Conservation (phyloP, 768 basidiomycete species). For the Termitomyces sp. region DNA sequence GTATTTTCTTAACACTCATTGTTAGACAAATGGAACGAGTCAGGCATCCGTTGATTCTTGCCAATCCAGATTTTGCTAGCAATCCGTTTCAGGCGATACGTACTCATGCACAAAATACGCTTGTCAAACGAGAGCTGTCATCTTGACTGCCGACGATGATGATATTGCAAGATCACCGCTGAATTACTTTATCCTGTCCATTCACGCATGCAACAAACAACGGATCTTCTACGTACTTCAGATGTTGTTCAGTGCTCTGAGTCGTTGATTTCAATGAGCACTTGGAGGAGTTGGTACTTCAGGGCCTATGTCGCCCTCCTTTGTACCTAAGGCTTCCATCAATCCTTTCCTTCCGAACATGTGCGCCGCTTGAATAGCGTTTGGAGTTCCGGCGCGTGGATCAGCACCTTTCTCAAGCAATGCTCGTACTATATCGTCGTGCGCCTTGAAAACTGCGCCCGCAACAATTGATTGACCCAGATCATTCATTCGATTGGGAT, state of each 20-base stretch:
- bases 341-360: slow-evolving; percentile 61
- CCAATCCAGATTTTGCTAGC: slow-evolving; percentile 56
- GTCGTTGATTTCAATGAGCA: not conserved
- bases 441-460: slow-evolving; percentile 72
- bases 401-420: slow-evolving; percentile 55
- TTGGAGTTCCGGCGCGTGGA: slow-evolving; percentile 60
- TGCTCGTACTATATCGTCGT: slow-evolving; percentile 55
- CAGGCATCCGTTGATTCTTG: slow-evolving; percentile 64
- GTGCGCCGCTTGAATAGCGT: slow-evolving; percentile 60
- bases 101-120: slow-evolving; percentile 73
- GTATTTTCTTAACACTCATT: not conserved
- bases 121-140: slow-evolving; percentile 37
- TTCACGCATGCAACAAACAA: not conserved
- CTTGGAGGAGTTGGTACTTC: slow-evolving; percentile 31
- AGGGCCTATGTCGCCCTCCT: slow-evolving; percentile 44
- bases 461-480: slow-evolving; percentile 68
- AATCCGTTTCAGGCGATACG: slow-evolving; percentile 79
- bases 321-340: slow-evolving; percentile 52
- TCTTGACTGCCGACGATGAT: not conserved
- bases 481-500: slow-evolving; percentile 68
- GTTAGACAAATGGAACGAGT: slow-evolving; percentile 59
- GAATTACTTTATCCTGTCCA: not conserved
- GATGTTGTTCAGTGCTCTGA: not conserved
- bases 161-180: not conserved
- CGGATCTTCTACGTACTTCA: not conserved